These are phyloP conservation scores for Athelia psychrophila DNA, from an alignment of 1,284 basidiomycete species.

Conservation along the genomic window DNA sequence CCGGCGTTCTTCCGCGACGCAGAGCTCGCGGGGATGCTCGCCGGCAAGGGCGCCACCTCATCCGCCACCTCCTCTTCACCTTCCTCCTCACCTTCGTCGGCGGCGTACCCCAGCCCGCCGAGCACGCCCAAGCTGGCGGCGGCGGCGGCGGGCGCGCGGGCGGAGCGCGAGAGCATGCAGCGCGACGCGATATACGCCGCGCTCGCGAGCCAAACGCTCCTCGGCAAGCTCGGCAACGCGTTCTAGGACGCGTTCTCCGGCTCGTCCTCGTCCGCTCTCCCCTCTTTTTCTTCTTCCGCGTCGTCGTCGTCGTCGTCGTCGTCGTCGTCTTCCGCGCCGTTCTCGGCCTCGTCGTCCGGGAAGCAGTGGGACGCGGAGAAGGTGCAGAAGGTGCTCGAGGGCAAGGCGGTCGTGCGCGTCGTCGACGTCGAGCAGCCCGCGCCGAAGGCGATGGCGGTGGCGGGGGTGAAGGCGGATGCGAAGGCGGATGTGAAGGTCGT, in stretches of 20 bases:
- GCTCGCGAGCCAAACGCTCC: conserved; percentile 67
- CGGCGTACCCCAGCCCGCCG: background rate
- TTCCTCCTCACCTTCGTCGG: background rate
- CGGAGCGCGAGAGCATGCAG: conserved; percentile 20
- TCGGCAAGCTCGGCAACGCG: conserved; percentile 62
- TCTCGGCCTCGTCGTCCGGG: conserved; percentile 13
- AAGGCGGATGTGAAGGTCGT: conserved; percentile 13
- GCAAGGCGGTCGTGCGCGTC: conserved; percentile 68
- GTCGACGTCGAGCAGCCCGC: conserved; percentile 58
- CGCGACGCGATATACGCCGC: conserved; percentile 53
- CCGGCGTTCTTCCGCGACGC: conserved; percentile 52
- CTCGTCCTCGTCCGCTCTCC: conserved; percentile 18
- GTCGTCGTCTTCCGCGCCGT: conserved; percentile 18
- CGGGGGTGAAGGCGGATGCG: conserved; percentile 2
- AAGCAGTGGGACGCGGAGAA: conserved; percentile 69
- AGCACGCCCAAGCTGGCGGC: conserved; percentile 6
- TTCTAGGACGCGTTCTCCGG: conserved; percentile 83
- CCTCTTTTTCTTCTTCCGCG: conserved; percentile 24
- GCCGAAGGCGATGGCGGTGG: conserved; percentile 10
- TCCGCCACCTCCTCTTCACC: conserved; percentile 8
- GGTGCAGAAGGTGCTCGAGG: conserved; percentile 72
- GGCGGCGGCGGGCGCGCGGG: conserved; percentile 18
- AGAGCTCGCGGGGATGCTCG: conserved; percentile 1
- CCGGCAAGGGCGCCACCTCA: background rate
- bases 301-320: conserved; percentile 20